Base-by-base conservation (phyloP, 805 yeast species). In the Maudiozyma turicensis region DNA sequence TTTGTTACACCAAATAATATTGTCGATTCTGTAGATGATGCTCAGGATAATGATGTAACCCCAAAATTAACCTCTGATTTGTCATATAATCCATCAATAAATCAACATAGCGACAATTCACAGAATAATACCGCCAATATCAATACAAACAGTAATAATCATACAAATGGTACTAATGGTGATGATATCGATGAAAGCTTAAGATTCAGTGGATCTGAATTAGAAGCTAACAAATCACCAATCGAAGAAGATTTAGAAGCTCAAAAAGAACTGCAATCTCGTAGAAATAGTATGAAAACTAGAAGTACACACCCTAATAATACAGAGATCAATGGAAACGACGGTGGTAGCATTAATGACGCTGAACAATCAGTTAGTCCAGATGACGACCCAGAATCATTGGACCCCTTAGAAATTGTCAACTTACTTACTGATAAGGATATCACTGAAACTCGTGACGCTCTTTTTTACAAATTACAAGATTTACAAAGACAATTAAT, bases 401-500 rank as follows among this genome's bases (percentile, higher is more conserved):
- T 42, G 8, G 37, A 42, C 10, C 44, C 44, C 13, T 20, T 42
- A 26, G 44, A 42, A 14, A 28, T 42, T 3, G 26, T 42, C 29
- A 31, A 42, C 15, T 7, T 42, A 15, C 10, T 42, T 4, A 30
- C 28, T 1, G 37, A 42, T 32, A 20, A 30, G 11, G 28, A 42
- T 9, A 11, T n/a, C 8, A 10, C 11, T 1, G 7, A 15, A 9
- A 31, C 35, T 31, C 13, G n/a, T 4, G 28, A 11, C 14, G 10
- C 34, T 8, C 20, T 43, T 8, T 29, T 14, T 8, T 20, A 13
- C 9, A 52, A 47, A 40, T 46, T 58, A 32, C 31, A 34, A n/a
- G 49, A 50, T 37, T 37, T 60, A 37, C 51, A 52, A 42, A 29
- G 33, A 13, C 15, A 59, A 10, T 40, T 58, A 8, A 44, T 43